Evolutionary conservation across 2,329 filamentous ascomycete species (phyloP).

Genomic region (Paecilomyces fulvus): DNA sequence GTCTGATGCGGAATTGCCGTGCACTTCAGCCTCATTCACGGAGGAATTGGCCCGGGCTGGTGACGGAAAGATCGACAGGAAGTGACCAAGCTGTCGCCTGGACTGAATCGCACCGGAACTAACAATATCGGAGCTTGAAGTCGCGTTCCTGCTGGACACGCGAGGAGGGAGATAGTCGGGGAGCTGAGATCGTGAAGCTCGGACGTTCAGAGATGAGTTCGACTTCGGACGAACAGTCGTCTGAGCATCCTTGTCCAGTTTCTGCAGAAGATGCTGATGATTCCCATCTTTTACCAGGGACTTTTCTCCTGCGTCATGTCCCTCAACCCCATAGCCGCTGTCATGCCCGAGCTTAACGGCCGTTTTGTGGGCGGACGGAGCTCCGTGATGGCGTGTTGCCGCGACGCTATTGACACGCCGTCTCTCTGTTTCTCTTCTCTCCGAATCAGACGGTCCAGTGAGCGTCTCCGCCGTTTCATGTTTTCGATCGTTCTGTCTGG

Average conservation of each 20-base stretch:
- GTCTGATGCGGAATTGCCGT: background rate
- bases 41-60: background rate
- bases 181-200: conserved; percentile 13
- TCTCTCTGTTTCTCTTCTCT: background rate
- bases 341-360: background rate
- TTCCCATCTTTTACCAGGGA: background rate
- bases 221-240: background rate
- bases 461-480: background rate
- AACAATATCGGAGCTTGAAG: conserved; percentile 6
- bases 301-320: background rate
- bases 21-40: background rate
- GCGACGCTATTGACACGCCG: background rate
- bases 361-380: background rate
- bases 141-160: conserved; percentile 19
- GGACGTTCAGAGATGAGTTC: background rate
- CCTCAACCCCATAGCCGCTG: background rate
- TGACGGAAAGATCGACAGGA: background rate
- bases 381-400: background rate
- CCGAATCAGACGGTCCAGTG: background rate
- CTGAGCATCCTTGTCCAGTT: background rate
- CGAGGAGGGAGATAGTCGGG: conserved; percentile 25
- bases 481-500: background rate
- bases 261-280: background rate
- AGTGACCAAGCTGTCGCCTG: conserved; percentile 2
- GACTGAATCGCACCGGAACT: conserved; percentile 5